These are phyloP conservation scores for Rauvolfia tetraphylla DNA, from an alignment of 257 asterid genomes.

Conservation along the genomic window DNA sequence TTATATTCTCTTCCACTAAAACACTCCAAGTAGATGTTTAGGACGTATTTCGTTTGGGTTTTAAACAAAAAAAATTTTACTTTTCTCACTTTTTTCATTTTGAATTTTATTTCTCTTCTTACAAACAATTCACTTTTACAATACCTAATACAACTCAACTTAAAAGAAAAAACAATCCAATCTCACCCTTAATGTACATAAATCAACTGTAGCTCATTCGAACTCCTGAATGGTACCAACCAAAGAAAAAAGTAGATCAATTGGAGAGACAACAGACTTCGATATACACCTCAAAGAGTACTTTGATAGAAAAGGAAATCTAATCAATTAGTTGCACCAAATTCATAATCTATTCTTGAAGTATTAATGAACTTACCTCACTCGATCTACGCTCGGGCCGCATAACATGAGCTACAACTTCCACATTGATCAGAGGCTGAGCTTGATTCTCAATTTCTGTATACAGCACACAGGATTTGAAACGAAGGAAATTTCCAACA, in stretches of 20 bases:
- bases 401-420: conserved; percentile 88
- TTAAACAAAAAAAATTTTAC: too few relatives aligned
- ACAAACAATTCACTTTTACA: too few relatives aligned
- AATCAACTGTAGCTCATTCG: background rate
- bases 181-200: too few relatives aligned
- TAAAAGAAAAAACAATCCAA: background rate
- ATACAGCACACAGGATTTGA: conserved; percentile 79
- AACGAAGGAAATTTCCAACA: conserved; percentile 87
- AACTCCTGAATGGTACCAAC: background rate
- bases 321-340: background rate
- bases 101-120: background rate
- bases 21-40: too few relatives aligned
- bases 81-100: too few relatives aligned
- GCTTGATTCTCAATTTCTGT: conserved; percentile 62
- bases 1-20: background rate
- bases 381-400: conserved; percentile 80
- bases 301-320: background rate
- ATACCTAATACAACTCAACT: too few relatives aligned
- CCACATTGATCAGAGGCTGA: conserved; percentile 75
- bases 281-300: background rate
- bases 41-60: too few relatives aligned
- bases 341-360: background rate
- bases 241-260: background rate
- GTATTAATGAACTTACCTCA: conserved; percentile 48
- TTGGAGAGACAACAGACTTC: background rate